A percentile compares a stretch with the other conserved stretches of the same genome.
phyloP scores from a whole-genome alignment of 768 basidiomycete genomes.

The Psilocybe subaeruginosa region DNA sequence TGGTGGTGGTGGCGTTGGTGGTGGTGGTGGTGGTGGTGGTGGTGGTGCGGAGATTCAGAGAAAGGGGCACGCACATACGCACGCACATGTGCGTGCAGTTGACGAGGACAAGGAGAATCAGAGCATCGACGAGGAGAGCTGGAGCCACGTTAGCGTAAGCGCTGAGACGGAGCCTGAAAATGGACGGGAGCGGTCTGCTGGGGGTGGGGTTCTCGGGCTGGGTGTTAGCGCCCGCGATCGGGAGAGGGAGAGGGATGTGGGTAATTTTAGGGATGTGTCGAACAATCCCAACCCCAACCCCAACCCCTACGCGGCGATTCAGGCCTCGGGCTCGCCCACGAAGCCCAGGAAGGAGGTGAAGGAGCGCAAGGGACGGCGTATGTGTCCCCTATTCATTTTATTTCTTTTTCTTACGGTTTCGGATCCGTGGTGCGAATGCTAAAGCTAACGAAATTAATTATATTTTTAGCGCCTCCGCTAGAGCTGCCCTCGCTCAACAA shows the following conservation, averaged over 20 bases:
- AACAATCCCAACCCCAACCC: slow-evolving; percentile 22
- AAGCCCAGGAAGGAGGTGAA: slow-evolving; percentile 46
- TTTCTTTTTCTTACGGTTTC: neutral
- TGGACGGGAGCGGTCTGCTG: too few relatives aligned
- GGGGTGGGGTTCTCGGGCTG: slow-evolving; percentile 30
- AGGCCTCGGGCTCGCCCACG: slow-evolving; percentile 9
- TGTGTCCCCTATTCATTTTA: slow-evolving; percentile 26
- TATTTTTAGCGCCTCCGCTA: slow-evolving; percentile 52
- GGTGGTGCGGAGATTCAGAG: slow-evolving; percentile 7
- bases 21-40: neutral
- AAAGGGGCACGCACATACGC: slow-evolving; percentile 12
- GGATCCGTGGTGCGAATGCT: neutral
- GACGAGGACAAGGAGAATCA: slow-evolving; percentile 48
- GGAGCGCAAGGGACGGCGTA: slow-evolving; percentile 60
- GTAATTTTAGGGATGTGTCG: slow-evolving; percentile 41
- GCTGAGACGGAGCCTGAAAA: slow-evolving; percentile 29
- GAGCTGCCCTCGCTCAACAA: slow-evolving; percentile 51
- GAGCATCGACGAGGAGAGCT: slow-evolving; percentile 36
- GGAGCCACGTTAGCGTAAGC: slow-evolving; percentile 40
- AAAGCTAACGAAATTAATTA: neutral
- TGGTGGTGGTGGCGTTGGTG: too few relatives aligned
- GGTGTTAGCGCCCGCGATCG: slow-evolving; percentile 32
- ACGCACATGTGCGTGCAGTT: neutral
- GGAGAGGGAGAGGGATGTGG: slow-evolving; percentile 46
- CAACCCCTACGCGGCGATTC: slow-evolving; percentile 4